These are phyloP conservation scores for Auricularia sp. DNA, from an alignment of 768 basidiomycete species.

Conservation along the genomic window DNA sequence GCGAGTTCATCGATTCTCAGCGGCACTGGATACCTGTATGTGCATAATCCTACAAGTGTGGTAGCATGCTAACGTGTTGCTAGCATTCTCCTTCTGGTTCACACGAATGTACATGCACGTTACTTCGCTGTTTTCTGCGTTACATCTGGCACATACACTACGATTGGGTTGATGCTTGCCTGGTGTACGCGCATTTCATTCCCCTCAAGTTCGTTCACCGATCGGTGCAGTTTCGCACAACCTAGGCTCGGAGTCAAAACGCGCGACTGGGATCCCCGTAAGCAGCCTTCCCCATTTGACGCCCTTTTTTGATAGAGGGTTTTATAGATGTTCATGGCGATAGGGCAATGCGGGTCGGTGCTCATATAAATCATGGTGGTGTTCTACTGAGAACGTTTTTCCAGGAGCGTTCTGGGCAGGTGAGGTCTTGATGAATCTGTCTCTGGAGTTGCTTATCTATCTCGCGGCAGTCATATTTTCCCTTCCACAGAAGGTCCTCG, in stretches of 20 bases:
- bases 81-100: constrained; percentile 41
- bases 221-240: constrained; percentile 49
- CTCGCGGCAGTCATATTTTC: constrained; percentile 37
- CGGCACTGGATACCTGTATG: constrained; percentile 52
- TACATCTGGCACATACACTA: constrained; percentile 65
- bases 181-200: constrained; percentile 42
- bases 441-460: too few species aligned
- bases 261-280: constrained; percentile 56
- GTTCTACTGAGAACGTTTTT: constrained; percentile 12
- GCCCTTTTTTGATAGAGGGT: background rate
- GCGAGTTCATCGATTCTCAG: constrained; percentile 30
- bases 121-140: constrained; percentile 77
- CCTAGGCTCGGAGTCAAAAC: constrained; percentile 68
- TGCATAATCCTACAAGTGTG: background rate
- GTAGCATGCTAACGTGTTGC: too few species aligned
- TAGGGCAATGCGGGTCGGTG: constrained; percentile 54
- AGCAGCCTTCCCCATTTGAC: background rate
- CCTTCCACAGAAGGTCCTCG: constrained; percentile 51
- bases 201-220: constrained; percentile 16
- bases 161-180: constrained; percentile 62
- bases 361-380: background rate
- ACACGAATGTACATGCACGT: constrained; percentile 44
- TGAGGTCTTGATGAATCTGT: constrained; percentile 26
- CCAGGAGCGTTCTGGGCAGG: constrained; percentile 15
- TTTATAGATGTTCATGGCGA: constrained; percentile 53